These are phyloP conservation scores for Colletotrichum gigasporum DNA, from an alignment of 2,329 filamentous ascomycete species.

Conservation along the genomic window DNA sequence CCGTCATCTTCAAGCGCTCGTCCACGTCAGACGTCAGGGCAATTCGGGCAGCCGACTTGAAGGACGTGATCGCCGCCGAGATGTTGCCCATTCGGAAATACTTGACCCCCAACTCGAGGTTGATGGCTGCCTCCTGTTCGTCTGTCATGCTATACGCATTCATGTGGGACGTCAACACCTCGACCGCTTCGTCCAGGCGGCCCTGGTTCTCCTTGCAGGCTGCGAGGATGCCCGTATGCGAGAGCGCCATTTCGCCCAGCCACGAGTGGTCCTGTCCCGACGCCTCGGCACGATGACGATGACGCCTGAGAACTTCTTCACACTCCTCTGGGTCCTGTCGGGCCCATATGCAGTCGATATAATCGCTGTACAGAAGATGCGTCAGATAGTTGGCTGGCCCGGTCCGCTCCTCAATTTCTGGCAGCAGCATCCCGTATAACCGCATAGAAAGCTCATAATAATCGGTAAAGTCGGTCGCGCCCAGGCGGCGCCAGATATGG, in stretches of 20 bases:
- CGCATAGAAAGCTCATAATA: conserved; percentile 43
- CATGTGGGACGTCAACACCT: conserved; percentile 38
- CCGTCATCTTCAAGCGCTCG: conserved; percentile 42
- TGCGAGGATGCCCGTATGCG: conserved; percentile 42
- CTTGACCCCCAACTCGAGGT: conserved; percentile 44
- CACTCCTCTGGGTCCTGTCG: conserved; percentile 38
- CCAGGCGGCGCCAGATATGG: conserved; percentile 42
- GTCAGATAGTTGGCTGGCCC: conserved; percentile 45
- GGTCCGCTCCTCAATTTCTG: conserved; percentile 41
- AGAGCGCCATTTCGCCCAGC: conserved; percentile 43
- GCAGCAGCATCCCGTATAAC: conserved; percentile 42
- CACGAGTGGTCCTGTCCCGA: conserved; percentile 41
- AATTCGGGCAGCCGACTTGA: conserved; percentile 40
- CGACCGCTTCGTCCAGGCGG: conserved; percentile 40
- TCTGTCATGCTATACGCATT: conserved; percentile 41
- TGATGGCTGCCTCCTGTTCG: conserved; percentile 42
- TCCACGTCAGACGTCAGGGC: conserved; percentile 40
- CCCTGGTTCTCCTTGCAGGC: conserved; percentile 41
- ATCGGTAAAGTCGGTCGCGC: conserved; percentile 42
- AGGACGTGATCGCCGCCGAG: conserved; percentile 40
- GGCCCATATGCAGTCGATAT: conserved; percentile 44
- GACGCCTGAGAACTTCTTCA: conserved; percentile 39
- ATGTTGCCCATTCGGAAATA: conserved; percentile 40
- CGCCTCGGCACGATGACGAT: conserved; percentile 40
- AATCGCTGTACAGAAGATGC: conserved; percentile 44